Evolutionary conservation across 257 asterid genomes (phyloP), one percentile per base, ranked within the genome.

Genomic region (Solanum acaule): DNA sequence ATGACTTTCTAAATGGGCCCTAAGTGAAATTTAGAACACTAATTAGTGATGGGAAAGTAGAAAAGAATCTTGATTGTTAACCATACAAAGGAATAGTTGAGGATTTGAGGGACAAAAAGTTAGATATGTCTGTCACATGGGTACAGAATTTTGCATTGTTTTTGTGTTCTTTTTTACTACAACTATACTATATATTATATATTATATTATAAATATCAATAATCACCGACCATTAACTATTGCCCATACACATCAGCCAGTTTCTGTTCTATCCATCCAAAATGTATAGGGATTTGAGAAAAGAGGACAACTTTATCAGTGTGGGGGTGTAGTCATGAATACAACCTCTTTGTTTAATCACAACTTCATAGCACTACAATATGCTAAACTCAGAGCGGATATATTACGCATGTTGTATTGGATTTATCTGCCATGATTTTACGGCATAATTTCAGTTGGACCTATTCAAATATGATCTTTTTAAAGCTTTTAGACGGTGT

Each of bases 141-240:
- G 88, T 16, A 65, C 61, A 46, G n/a, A 25, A 34, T 34, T 75
- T 87, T n/a, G 59, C 75, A 23, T 79, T 29, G 68, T 46, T 8
- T 79, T 7, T 22, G 49, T 76, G 83, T 76, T 79, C 18, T 23
- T 38, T 86, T 49, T 23, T 40, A 68, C 31, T 49, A 10, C 34
- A 14, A 25, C 67, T 59, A 56, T 52, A 56, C 65, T 56, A 56
- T 20, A 44, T 13, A 12, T 12, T 42, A 42, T 42, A 59, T 1
- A 61, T 61, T 56, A 56, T 56, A 23, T 6, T 3, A 63, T 63
- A 63, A 23, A 5, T 63, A 63, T 78, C 56, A 75, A n/a, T 87
- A 56, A 56, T 87, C 86, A 87, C 77, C 88, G 85, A 52, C 88
- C 85, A 73, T 81, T 81, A 18, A 81, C 68, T 81, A 81, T 81